Conservation (phyloP, 345 rosid species). For the Salix arbutifolia region DNA sequence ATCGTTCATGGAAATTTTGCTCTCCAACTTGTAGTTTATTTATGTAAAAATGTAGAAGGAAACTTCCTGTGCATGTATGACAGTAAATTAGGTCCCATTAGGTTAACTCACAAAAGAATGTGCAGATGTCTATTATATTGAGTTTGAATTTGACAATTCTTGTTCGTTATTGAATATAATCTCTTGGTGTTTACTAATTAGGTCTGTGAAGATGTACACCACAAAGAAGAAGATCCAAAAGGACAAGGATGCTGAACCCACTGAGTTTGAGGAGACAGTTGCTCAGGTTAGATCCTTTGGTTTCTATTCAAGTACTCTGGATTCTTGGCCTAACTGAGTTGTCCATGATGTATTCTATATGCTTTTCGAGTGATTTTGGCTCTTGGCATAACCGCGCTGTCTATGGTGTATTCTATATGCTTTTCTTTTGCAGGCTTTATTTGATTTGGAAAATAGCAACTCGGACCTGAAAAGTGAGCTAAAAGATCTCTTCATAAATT, state of each 20-base stretch:
- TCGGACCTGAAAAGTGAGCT: conserved; percentile 72
- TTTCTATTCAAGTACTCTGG: background rate
- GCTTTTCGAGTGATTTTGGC: background rate
- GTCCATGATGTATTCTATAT: background rate
- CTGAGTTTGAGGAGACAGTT: conserved; percentile 80
- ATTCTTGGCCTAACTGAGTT: background rate
- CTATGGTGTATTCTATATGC: background rate
- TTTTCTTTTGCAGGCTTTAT: conserved; percentile 48
- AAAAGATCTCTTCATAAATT: conserved; percentile 71
- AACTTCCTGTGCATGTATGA: background rate
- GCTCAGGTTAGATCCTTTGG: conserved; percentile 50
- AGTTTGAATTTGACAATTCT: background rate
- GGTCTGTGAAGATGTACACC: conserved; percentile 66
- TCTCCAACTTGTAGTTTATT: background rate
- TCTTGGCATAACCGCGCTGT: background rate
- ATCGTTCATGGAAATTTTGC: background rate
- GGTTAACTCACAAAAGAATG: background rate
- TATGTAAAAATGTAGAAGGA: background rate
- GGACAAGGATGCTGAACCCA: conserved; percentile 79
- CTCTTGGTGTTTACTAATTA: conserved; percentile 4
- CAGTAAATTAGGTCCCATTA: background rate
- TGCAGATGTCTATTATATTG: background rate
- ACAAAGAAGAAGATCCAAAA: conserved; percentile 75
- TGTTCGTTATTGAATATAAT: background rate
- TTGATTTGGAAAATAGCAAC: conserved; percentile 73